Percentiles rank a stretch among this genome's conserved stretches.
These are phyloP conservation scores for Ricinus communis DNA, from an alignment of 345 rosid genomes.

Conservation along the genomic window DNA sequence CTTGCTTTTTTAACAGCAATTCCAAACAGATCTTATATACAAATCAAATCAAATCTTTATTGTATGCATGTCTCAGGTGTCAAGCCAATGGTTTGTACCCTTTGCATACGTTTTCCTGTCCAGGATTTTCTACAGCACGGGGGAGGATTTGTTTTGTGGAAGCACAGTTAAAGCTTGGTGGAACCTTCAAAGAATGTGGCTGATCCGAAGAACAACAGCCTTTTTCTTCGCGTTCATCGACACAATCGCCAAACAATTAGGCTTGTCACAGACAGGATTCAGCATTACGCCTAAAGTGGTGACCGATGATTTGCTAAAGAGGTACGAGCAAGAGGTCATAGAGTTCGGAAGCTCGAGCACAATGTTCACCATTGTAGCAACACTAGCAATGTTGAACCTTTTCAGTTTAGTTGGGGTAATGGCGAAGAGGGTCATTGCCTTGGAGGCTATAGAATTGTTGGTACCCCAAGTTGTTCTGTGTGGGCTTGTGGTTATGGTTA, in stretches of 20 bases:
- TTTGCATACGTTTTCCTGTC: slow-evolving; percentile 22
- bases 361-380: slow-evolving; percentile 36
- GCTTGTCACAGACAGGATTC: slow-evolving; percentile 37
- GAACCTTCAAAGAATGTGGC: slow-evolving; percentile 40
- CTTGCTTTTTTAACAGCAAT: too few relatives aligned
- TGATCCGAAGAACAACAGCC: slow-evolving; percentile 32
- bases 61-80: slow-evolving; percentile 9
- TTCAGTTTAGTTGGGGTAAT: slow-evolving; percentile 26
- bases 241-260: slow-evolving; percentile 25
- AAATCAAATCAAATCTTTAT: too few relatives aligned
- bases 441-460: slow-evolving; percentile 5
- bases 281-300: slow-evolving; percentile 36
- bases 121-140: slow-evolving; percentile 8
- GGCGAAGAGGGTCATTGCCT: not conserved
- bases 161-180: slow-evolving; percentile 33
- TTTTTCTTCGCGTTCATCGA: slow-evolving; percentile 37
- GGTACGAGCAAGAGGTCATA: slow-evolving; percentile 39
- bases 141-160: slow-evolving; percentile 13
- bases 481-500: slow-evolving; percentile 29
- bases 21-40: too few relatives aligned
- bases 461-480: slow-evolving; percentile 25
- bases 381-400: slow-evolving; percentile 45
- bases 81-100: slow-evolving; percentile 23
- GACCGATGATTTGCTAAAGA: slow-evolving; percentile 32
- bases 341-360: slow-evolving; percentile 41